phyloP scores from a whole-genome alignment of 2,329 filamentous ascomycete genomes.

The Aspergillus novofumigatus region DNA sequence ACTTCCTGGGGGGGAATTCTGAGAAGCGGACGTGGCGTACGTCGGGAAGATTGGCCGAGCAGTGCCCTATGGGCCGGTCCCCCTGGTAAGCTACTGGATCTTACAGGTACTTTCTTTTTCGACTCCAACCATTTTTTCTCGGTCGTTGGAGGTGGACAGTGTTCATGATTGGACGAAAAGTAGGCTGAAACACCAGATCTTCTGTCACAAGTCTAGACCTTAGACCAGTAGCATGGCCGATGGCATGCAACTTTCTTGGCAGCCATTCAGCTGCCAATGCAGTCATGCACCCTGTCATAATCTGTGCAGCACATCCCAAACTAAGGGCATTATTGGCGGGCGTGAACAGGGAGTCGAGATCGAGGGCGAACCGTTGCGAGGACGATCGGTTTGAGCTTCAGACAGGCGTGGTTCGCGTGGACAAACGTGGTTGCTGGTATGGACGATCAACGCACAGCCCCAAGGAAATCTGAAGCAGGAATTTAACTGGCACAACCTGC shows the following conservation, averaged over 20 bases:
- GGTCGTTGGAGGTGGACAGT: background rate
- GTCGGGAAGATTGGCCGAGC: conserved; percentile 15
- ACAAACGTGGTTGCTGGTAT: conserved; percentile 19
- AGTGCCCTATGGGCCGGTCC: conserved; percentile 4
- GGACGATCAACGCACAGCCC: conserved; percentile 13
- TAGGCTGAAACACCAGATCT: conserved; percentile 15
- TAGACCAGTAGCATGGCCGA: background rate
- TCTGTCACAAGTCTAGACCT: conserved; percentile 14
- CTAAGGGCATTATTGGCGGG: background rate
- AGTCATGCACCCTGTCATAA: conserved; percentile 8
- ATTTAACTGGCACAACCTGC: background rate
- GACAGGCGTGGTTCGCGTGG: conserved; percentile 9
- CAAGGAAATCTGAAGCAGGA: background rate
- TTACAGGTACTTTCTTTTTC: conserved; percentile 1
- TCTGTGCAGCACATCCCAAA: background rate
- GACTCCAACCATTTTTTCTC: background rate
- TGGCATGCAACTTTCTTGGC: background rate
- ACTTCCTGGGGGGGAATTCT: conserved; percentile 14
- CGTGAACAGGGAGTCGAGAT: background rate
- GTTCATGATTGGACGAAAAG: background rate
- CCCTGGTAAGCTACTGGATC: conserved; percentile 11
- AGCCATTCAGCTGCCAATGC: background rate
- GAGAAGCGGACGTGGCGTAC: conserved; percentile 10
- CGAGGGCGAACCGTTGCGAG: conserved; percentile 10
- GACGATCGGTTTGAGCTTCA: conserved; percentile 9